Percentiles rank a stretch among this genome's conserved stretches.
Conservation (phyloP, 1,139 yeast species). For the Debaryomyces psychrophilus region DNA sequence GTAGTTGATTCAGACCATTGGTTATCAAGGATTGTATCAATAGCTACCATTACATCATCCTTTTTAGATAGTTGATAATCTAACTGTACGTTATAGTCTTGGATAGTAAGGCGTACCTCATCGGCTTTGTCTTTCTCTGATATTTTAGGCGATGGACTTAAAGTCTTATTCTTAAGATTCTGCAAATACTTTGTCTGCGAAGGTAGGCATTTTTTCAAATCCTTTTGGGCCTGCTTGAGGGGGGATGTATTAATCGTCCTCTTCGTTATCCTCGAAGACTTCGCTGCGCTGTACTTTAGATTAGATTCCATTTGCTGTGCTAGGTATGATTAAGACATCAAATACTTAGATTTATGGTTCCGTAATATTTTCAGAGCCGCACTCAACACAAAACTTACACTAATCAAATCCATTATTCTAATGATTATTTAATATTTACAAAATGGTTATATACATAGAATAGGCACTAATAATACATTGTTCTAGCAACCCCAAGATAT, state of each 20-base stretch:
- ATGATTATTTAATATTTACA: constrained; percentile 4
- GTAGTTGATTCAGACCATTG: constrained; percentile 44
- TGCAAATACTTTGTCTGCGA: constrained; percentile 29
- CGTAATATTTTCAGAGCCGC: constrained; percentile 1
- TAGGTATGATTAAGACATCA: background rate
- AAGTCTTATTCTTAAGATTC: constrained; percentile 18
- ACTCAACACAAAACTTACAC: background rate
- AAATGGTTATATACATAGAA: constrained; percentile 9
- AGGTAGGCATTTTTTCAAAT: constrained; percentile 30
- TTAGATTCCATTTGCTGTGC: constrained; percentile 24
- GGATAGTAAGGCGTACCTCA: constrained; percentile 22
- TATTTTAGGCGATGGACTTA: constrained; percentile 8
- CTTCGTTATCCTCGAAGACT: constrained; percentile 39
- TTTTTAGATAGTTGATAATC: constrained; percentile 40
- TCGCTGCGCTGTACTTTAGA: constrained; percentile 46
- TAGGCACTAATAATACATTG: constrained; percentile 1
- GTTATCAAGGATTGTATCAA: constrained; percentile 37
- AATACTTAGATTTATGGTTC: background rate
- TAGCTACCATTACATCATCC: constrained; percentile 38
- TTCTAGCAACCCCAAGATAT: constrained; percentile 1
- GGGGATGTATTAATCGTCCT: constrained; percentile 25
- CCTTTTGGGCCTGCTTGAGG: constrained; percentile 26
- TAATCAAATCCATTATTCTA: constrained; percentile 2
- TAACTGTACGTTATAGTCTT: constrained; percentile 43
- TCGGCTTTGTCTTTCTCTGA: constrained; percentile 15